phyloP scores from a whole-genome alignment of 2,329 filamentous ascomycete genomes.

The Rutstroemia sydowiana region DNA sequence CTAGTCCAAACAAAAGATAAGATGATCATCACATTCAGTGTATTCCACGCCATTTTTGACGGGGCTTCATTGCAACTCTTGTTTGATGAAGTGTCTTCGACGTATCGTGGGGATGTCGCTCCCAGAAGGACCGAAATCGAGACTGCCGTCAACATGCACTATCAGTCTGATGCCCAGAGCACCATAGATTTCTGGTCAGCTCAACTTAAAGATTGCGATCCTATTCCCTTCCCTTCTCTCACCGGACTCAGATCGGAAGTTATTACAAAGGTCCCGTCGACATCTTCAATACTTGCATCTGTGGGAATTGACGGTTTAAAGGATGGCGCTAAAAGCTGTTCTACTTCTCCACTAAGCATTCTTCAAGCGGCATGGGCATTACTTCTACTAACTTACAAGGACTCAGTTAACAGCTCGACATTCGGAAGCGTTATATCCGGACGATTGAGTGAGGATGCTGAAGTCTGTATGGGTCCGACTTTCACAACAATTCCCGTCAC shows the following conservation, averaged over 20 bases:
- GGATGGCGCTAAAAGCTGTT: not conserved
- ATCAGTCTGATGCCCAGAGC: not conserved
- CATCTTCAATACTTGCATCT: not conserved
- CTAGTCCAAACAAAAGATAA: not conserved
- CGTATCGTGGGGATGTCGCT: not conserved
- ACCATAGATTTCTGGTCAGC: not conserved
- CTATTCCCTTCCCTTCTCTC: not conserved
- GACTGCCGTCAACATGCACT: not conserved
- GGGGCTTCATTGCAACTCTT: not conserved
- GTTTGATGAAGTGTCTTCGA: not conserved
- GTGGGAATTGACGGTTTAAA: not conserved
- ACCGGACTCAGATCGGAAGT: not conserved
- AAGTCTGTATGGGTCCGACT: slow-evolving; percentile 1
- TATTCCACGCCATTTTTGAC: slow-evolving; percentile 1
- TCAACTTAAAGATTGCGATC: not conserved
- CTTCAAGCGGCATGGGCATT: slow-evolving; percentile 4
- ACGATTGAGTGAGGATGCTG: not conserved
- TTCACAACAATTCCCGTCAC: slow-evolving; percentile 3
- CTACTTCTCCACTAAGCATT: slow-evolving; percentile 1
- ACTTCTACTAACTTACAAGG: not conserved
- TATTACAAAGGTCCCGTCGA: not conserved
- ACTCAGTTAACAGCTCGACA: not conserved
- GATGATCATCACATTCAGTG: not conserved
- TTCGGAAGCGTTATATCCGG: slow-evolving; percentile 5
- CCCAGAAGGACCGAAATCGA: not conserved